Conservation (phyloP, 2,329 filamentous ascomycete species). For the Epichloe sylvatica region DNA sequence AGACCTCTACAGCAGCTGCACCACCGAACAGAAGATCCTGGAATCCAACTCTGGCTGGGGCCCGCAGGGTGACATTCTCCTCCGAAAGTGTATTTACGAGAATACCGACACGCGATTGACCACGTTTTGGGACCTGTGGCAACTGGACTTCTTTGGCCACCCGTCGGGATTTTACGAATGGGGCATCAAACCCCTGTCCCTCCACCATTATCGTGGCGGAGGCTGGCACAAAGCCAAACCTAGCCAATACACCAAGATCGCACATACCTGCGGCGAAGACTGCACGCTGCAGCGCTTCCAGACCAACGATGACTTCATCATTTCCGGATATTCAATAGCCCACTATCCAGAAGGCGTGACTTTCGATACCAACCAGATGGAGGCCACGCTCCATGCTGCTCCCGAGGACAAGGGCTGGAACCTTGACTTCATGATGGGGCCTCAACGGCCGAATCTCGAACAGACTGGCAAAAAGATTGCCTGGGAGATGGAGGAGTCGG, state of each 20-base stretch:
- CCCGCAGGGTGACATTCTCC: slow-evolving; percentile 45
- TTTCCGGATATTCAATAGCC: slow-evolving; percentile 46
- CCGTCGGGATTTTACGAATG: slow-evolving; percentile 52
- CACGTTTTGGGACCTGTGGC: slow-evolving; percentile 42
- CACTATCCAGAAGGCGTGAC: slow-evolving; percentile 39
- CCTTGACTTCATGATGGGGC: slow-evolving; percentile 37
- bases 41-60: slow-evolving; percentile 46
- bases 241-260: slow-evolving; percentile 41
- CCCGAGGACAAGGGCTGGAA: slow-evolving; percentile 36
- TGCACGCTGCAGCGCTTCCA: slow-evolving; percentile 46
- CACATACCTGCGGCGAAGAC: slow-evolving; percentile 46
- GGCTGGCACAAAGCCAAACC: slow-evolving; percentile 42
- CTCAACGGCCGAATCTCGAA: slow-evolving; percentile 31
- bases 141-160: slow-evolving; percentile 46
- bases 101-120: slow-evolving; percentile 46
- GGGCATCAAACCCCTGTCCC: slow-evolving; percentile 43
- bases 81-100: slow-evolving; percentile 51
- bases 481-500: slow-evolving; percentile 40
- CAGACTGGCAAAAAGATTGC: slow-evolving; percentile 37
- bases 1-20: slow-evolving; percentile 31
- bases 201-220: slow-evolving; percentile 51
- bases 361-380: slow-evolving; percentile 35
- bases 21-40: slow-evolving; percentile 34
- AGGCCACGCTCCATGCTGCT: slow-evolving; percentile 37
- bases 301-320: slow-evolving; percentile 37